Evolutionary conservation across 148 eudicot species (phyloP).

Genomic region (Suaeda aralocaspica): DNA sequence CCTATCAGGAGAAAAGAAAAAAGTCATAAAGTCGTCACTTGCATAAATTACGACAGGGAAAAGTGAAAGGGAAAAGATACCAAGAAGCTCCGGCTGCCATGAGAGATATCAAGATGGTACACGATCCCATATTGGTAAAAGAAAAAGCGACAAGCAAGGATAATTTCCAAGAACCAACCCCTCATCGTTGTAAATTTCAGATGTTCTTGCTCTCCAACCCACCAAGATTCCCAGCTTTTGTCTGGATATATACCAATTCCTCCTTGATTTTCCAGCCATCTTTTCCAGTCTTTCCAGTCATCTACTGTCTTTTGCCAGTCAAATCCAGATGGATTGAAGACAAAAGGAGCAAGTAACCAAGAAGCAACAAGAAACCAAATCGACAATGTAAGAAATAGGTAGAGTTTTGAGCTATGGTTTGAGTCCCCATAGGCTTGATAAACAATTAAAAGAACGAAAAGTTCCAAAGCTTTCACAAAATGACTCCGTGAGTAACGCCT

Average conservation of each 20-base stretch:
- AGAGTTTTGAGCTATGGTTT: constrained; percentile 67
- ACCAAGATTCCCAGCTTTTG: constrained; percentile 99
- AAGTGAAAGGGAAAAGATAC: constrained; percentile 31
- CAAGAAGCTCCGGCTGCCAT: constrained; percentile 48
- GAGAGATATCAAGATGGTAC: constrained; percentile 87
- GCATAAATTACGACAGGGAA: background rate
- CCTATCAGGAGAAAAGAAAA: constrained; percentile 38
- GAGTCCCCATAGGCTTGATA: constrained; percentile 79
- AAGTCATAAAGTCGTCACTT: constrained; percentile 11
- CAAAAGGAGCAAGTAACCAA: constrained; percentile 96
- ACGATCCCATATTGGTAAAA: constrained; percentile 93
- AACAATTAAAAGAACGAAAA: constrained; percentile 61
- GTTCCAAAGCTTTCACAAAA: constrained; percentile 88
- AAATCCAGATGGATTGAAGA: constrained; percentile 95
- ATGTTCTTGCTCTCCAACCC: constrained; percentile 95
- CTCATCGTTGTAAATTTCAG: constrained; percentile 72
- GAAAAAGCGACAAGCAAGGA: constrained; percentile 75
- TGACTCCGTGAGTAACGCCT: constrained; percentile 90
- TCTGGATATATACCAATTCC: constrained; percentile 82
- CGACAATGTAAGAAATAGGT: constrained; percentile 78
- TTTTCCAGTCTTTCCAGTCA: constrained; percentile 97
- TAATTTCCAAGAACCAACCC: constrained; percentile 76
- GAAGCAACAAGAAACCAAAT: constrained; percentile 97
- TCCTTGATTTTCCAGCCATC: constrained; percentile 99
- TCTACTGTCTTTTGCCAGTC: constrained; percentile 99